A percentile compares a stretch with the other conserved stretches of the same genome.
These are phyloP conservation scores for Tilletia setariae DNA, from an alignment of 1,284 basidiomycete species.

Conservation along the genomic window DNA sequence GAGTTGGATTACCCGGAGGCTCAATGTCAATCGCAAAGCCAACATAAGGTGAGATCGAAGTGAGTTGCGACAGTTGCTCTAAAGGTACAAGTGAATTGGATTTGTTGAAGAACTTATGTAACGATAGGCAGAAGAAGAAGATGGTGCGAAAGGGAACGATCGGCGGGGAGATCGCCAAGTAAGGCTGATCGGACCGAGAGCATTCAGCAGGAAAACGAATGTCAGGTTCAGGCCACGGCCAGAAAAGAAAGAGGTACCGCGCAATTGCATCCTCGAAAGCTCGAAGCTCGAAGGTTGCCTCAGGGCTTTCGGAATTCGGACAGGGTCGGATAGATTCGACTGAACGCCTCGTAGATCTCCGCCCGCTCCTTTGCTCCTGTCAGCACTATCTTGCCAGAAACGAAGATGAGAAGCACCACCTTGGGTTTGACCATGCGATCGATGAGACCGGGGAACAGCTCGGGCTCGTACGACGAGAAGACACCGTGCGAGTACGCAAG, in stretches of 20 bases:
- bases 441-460: conserved; percentile 97
- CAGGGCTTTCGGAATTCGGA: conserved; percentile 52
- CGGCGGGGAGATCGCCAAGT: too few species aligned
- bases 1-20: too few species aligned
- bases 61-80: conserved; percentile 13
- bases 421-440: conserved; percentile 99
- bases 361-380: conserved; percentile 80
- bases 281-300: not conserved
- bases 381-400: conserved; percentile 97
- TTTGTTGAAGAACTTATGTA: not conserved
- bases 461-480: conserved; percentile 96
- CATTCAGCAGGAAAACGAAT: not conserved
- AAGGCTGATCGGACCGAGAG: too few species aligned
- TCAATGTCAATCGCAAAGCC: too few species aligned
- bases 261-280: not conserved
- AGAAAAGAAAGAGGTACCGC: not conserved
- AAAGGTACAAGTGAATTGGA: conserved; percentile 1
- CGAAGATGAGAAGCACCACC: conserved; percentile 96
- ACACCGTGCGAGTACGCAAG: conserved; percentile 97
- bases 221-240: not conserved
- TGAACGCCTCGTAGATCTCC: conserved; percentile 99
- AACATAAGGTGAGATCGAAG: too few species aligned
- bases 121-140: not conserved
- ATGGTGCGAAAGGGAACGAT: not conserved
- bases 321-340: conserved; percentile 78